These are phyloP conservation scores for Salix dunnii DNA, from an alignment of 345 rosid species.

Conservation along the genomic window DNA sequence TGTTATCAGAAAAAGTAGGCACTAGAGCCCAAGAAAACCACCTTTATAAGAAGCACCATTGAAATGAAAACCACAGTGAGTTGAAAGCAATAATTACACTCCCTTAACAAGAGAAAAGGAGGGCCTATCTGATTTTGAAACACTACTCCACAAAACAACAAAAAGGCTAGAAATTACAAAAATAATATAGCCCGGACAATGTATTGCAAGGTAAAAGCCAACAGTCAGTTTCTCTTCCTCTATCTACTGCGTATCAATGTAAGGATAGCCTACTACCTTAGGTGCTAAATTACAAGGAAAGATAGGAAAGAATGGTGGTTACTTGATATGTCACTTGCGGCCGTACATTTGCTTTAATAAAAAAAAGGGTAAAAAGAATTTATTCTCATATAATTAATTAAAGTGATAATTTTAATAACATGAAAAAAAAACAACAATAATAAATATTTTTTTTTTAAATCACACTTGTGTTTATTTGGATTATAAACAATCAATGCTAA, in stretches of 20 bases:
- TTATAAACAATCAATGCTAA: no score
- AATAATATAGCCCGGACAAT: not conserved
- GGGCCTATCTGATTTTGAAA: conserved; percentile 16
- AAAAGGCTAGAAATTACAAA: not conserved
- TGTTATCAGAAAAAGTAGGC: conserved; percentile 18
- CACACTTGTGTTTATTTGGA: no score
- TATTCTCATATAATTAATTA: no score
- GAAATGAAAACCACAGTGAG: not conserved
- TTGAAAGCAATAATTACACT: not conserved
- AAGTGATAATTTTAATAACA: no score
- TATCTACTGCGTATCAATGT: not conserved
- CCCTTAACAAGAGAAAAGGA: not conserved
- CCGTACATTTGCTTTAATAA: no score
- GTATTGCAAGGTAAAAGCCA: not conserved
- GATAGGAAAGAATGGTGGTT: not conserved
- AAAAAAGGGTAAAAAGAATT: no score
- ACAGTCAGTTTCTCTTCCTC: not conserved
- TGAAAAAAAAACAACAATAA: no score
- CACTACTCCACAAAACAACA: conserved; percentile 8
- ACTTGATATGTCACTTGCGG: no score
- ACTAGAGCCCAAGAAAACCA: conserved; percentile 16
- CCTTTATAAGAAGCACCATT: not conserved
- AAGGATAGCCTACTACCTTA: not conserved
- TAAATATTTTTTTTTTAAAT: no score
- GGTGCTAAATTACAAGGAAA: not conserved